Percentiles rank a stretch among this genome's conserved stretches.
These are phyloP conservation scores for Sphagnurus paluster DNA, from an alignment of 1,284 basidiomycete species.

Conservation along the genomic window DNA sequence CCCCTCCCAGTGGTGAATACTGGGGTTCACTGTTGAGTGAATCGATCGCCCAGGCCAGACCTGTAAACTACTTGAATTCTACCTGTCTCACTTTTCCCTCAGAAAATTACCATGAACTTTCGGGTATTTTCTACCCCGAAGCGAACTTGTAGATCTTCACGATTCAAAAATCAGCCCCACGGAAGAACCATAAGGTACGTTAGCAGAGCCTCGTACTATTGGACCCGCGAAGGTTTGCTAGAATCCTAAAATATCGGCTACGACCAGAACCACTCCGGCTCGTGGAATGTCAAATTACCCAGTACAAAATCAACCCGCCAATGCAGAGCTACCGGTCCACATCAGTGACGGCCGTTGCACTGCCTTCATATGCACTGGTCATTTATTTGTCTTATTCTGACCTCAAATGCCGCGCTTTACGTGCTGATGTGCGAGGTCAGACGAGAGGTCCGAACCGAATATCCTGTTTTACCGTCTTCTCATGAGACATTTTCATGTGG, in stretches of 20 bases:
- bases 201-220: conserved; percentile 13
- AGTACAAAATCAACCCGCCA: neutral
- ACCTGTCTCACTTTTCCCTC: too few species aligned
- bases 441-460: too few species aligned
- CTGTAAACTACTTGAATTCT: too few species aligned
- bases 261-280: conserved; percentile 3
- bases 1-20: too few species aligned
- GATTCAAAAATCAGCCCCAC: conserved; percentile 9
- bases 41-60: too few species aligned
- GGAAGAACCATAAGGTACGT: conserved; percentile 21
- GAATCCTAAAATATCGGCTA: conserved; percentile 18
- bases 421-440: conserved; percentile 4
- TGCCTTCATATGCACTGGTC: neutral
- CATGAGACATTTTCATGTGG: conserved; percentile 5
- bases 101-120: too few species aligned
- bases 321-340: neutral
- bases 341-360: neutral
- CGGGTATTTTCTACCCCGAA: too few species aligned
- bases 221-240: conserved; percentile 14
- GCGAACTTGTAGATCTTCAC: too few species aligned
- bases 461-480: conserved; percentile 1
- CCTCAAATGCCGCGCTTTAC: conserved; percentile 12
- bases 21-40: too few species aligned
- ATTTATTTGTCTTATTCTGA: conserved; percentile 3
- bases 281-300: neutral